Conservation (phyloP, 768 basidiomycete species). For the Auricularia sp. region DNA sequence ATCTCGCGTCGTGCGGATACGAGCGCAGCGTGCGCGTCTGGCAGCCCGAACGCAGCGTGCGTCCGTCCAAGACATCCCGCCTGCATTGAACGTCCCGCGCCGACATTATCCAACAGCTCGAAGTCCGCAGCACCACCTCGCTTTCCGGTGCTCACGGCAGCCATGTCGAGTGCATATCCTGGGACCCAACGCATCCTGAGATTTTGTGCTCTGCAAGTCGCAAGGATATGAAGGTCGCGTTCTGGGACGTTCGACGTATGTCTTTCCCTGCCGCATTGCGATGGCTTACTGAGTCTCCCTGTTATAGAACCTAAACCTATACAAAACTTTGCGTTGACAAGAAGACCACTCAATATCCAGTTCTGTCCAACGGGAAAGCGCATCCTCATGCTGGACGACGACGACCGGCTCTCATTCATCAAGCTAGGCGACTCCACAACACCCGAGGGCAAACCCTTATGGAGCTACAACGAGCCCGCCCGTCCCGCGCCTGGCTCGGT, state of each 20-base stretch:
- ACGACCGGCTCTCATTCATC: constrained; percentile 52
- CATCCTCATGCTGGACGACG: constrained; percentile 51
- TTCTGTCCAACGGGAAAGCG: constrained; percentile 66
- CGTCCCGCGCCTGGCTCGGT: constrained; percentile 22
- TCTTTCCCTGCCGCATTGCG: constrained; percentile 1
- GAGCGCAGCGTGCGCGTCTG: constrained; percentile 73
- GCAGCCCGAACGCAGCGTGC: constrained; percentile 66
- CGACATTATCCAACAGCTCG: constrained; percentile 39
- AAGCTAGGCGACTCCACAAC: constrained; percentile 38
- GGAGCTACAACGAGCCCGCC: constrained; percentile 16
- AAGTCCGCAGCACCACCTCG: constrained; percentile 50
- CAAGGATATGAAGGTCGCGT: constrained; percentile 62
- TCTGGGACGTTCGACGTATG: constrained; percentile 80
- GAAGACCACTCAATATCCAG: constrained; percentile 54
- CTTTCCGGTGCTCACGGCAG: constrained; percentile 66
- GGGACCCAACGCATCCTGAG: constrained; percentile 80
- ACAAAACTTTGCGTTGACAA: constrained; percentile 46
- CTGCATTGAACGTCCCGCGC: background rate
- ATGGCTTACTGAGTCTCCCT: background rate
- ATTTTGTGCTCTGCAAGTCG: constrained; percentile 72
- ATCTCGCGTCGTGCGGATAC: constrained; percentile 70
- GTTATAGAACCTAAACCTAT: constrained; percentile 38
- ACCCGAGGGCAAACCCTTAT: constrained; percentile 45
- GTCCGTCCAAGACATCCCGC: constrained; percentile 15
- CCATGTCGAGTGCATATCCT: constrained; percentile 73